A percentile compares a stretch with the other conserved stretches of the same genome.
These are phyloP conservation scores for Russula abietina DNA, from an alignment of 768 basidiomycete species.

Conservation along the genomic window DNA sequence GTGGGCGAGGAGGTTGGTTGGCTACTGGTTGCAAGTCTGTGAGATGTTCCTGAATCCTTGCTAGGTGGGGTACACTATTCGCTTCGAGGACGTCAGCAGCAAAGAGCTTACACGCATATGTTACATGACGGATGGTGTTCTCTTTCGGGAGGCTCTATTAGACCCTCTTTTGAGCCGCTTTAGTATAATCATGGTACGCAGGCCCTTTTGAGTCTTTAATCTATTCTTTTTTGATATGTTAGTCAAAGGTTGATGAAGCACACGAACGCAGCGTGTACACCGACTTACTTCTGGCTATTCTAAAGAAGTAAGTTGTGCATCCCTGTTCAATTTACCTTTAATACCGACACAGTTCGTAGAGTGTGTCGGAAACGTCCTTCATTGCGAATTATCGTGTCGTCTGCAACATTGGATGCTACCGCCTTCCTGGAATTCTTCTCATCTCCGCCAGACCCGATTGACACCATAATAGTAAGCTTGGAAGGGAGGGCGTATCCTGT, in stretches of 20 bases:
- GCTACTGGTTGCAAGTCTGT: slow-evolving; percentile 77
- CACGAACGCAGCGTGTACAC: slow-evolving; percentile 97
- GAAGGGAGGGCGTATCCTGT: slow-evolving; percentile 96
- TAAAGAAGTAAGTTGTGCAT: slow-evolving; percentile 68
- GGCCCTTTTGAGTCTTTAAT: neutral
- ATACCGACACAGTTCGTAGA: slow-evolving; percentile 37
- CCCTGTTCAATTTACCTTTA: neutral
- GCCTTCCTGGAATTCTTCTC: slow-evolving; percentile 89
- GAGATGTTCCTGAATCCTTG: slow-evolving; percentile 76
- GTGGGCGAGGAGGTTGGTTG: slow-evolving; percentile 78
- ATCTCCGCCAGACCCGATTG: slow-evolving; percentile 50
- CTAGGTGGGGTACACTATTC: slow-evolving; percentile 95
- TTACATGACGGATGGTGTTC: slow-evolving; percentile 98
- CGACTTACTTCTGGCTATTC: slow-evolving; percentile 81
- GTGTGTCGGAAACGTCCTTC: slow-evolving; percentile 88
- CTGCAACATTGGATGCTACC: slow-evolving; percentile 91
- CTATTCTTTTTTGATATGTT: neutral
- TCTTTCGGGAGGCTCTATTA: slow-evolving; percentile 88
- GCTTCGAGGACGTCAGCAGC: slow-evolving; percentile 89
- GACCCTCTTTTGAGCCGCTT: slow-evolving; percentile 90
- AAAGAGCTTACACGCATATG: slow-evolving; percentile 83
- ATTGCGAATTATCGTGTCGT: slow-evolving; percentile 87
- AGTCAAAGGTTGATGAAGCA: slow-evolving; percentile 83
- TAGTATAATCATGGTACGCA: slow-evolving; percentile 87
- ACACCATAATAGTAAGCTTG: slow-evolving; percentile 79